phyloP scores from a whole-genome alignment of 2,329 filamentous ascomycete species.

The Venturia pyrina region DNA sequence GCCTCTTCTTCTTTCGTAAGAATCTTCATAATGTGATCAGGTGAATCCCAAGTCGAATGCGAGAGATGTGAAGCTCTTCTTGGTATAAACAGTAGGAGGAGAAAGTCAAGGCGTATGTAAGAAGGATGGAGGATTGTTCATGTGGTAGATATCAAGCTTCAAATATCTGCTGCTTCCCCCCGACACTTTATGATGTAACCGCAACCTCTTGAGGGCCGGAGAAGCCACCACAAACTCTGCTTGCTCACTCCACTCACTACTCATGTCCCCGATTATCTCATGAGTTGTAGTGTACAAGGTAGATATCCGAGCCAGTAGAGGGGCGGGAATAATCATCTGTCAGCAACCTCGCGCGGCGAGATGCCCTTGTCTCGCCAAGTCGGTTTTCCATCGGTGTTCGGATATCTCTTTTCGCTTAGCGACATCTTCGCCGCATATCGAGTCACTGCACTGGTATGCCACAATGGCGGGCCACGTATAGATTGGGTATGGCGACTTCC shows the following conservation, averaged over 20 bases:
- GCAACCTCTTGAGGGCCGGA: background rate
- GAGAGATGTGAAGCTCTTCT: background rate
- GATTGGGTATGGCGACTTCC: background rate
- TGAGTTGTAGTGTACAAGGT: background rate
- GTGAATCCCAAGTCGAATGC: background rate
- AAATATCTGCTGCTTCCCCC: background rate
- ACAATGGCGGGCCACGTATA: background rate
- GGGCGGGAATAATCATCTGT: background rate
- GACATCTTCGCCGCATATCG: background rate
- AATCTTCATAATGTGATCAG: constrained; percentile 67
- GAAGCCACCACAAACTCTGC: background rate
- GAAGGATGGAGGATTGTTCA: background rate
- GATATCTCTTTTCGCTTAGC: background rate
- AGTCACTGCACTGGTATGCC: background rate
- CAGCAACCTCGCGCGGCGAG: background rate
- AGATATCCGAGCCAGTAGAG: background rate
- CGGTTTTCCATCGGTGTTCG: background rate
- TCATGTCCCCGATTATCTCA: background rate
- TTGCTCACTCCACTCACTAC: background rate
- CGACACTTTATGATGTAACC: background rate
- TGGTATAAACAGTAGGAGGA: background rate
- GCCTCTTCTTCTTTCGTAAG: constrained; percentile 87
- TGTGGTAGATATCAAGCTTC: background rate
- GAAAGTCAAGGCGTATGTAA: background rate
- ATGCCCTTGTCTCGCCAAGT: background rate